phyloP scores from a whole-genome alignment of 2,329 filamentous ascomycete species.

The Shiraia sp. region DNA sequence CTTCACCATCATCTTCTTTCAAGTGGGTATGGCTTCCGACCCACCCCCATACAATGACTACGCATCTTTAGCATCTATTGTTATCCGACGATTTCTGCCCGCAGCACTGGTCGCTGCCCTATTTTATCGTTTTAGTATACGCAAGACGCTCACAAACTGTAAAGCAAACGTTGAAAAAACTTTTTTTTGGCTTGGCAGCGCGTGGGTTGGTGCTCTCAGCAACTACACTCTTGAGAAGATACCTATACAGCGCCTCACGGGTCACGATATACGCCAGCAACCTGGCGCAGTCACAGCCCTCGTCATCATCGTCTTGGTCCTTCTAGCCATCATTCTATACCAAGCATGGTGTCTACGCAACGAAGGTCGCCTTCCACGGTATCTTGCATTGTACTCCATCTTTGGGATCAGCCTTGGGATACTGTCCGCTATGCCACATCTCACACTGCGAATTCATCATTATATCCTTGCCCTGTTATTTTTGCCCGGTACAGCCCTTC shows the following conservation, averaged over 20 bases:
- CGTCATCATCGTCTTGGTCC: conserved; percentile 34
- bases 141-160: conserved; percentile 30
- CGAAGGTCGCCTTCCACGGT: conserved; percentile 63
- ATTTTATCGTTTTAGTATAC: conserved; percentile 34
- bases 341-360: conserved; percentile 40
- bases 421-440: conserved; percentile 71
- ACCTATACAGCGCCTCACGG: conserved; percentile 41
- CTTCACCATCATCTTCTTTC: conserved; percentile 30
- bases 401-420: conserved; percentile 82
- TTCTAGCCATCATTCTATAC: conserved; percentile 31
- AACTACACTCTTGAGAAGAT: conserved; percentile 42
- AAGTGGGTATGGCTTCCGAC: conserved; percentile 43
- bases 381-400: conserved; percentile 77
- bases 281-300: conserved; percentile 43
- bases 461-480: conserved; percentile 90
- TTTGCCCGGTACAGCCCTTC: conserved; percentile 84
- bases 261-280: conserved; percentile 43
- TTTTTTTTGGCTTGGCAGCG: conserved; percentile 40
- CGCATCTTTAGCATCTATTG: conserved; percentile 35
- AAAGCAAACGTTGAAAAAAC: conserved; percentile 44
- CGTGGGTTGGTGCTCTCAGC: conserved; percentile 40
- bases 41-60: conserved; percentile 36
- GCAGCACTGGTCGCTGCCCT: conserved; percentile 35
- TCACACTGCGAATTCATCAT: conserved; percentile 88
- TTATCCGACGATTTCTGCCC: conserved; percentile 39